Base-by-base conservation (phyloP, 163 green algal species). In the Chloromonas sp. region DNA sequence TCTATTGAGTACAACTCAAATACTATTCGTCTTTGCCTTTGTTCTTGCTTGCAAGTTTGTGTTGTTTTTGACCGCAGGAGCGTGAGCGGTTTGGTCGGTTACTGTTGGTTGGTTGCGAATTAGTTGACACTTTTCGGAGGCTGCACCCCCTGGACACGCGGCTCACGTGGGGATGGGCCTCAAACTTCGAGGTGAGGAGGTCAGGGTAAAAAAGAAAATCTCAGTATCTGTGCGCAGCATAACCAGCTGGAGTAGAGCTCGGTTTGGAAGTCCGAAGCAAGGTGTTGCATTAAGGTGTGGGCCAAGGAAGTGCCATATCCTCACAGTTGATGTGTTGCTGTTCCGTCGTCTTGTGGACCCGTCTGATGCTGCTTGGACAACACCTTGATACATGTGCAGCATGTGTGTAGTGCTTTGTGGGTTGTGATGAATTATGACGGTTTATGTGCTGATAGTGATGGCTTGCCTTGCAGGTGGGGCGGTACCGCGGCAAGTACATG, bases 401-500 rank as follows among this genome's bases (percentile, higher is more conserved):
- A 36, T 36, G 36, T 36, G 36, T 36, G 36, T 36, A 36, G 36
- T 36, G 36, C 36, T 36, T 36, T 36, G 36, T 36, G 36, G 36
- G 36, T 36, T 36, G 36, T 36, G 36, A 36, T 36, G 13, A 36
- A 79, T 36, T 14, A 61, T 81, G 77, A 11, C 15, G 3, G n/a
- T n/a, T 57, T 15, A 3, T 81, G 77, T 81, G 14, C 71, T 79
- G 71, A 3, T 60, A 57, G 15, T 1, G 14, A 62, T 60, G 15
- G 2, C n/a, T 81, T 81, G 36, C 71, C 57, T 36, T 61, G 77
- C 77, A 81, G 77, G 77, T 60, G 77, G 77, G 77, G 15, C 77
- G 77, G 60, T 83, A 83, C 79, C 60, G 60, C 13, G 60, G 60
- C 59, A 71, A 71, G 79, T 83, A 76, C 60, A 83, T 83, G 79